Percentiles rank a stretch among this genome's conserved stretches.
These are phyloP conservation scores for Neurospora sp. DNA, from an alignment of 495 filamentous ascomycete genomes.

Conservation along the genomic window DNA sequence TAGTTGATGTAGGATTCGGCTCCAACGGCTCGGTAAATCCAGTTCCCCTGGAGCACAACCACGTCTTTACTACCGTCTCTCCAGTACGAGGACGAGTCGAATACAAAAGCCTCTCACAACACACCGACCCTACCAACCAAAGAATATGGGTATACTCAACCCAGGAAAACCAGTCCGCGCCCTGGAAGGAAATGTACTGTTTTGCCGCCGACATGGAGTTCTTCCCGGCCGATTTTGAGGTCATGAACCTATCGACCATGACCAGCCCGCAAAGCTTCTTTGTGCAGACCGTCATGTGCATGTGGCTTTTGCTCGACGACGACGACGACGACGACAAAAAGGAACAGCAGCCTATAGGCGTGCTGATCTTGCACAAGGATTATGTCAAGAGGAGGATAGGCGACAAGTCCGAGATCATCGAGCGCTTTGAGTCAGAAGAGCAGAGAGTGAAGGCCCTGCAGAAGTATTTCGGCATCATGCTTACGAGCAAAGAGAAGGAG, in stretches of 20 bases:
- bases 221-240: conserved; percentile 35
- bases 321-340: not conserved
- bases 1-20: conserved; percentile 68
- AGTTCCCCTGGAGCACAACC: conserved; percentile 16
- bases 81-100: conserved; percentile 10
- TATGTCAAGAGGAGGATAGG: conserved; percentile 48
- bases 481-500: conserved; percentile 38
- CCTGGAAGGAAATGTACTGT: conserved; percentile 32
- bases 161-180: conserved; percentile 5
- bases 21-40: conserved; percentile 24
- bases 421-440: conserved; percentile 37
- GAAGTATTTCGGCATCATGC: conserved; percentile 45
- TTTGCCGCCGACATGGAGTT: conserved; percentile 34
- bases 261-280: conserved; percentile 30
- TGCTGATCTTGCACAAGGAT: conserved; percentile 45
- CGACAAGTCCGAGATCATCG: conserved; percentile 37
- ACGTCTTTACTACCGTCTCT: conserved; percentile 5
- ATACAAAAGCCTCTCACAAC: conserved; percentile 16
- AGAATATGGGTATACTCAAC: conserved; percentile 35
- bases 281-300: conserved; percentile 29
- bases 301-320: conserved; percentile 32
- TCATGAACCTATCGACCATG: conserved; percentile 50
- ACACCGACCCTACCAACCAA: conserved; percentile 17
- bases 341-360: conserved; percentile 3
- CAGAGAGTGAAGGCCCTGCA: conserved; percentile 42